Conservation (phyloP, 1,284 basidiomycete species). For the Trichosporon sp. region DNA sequence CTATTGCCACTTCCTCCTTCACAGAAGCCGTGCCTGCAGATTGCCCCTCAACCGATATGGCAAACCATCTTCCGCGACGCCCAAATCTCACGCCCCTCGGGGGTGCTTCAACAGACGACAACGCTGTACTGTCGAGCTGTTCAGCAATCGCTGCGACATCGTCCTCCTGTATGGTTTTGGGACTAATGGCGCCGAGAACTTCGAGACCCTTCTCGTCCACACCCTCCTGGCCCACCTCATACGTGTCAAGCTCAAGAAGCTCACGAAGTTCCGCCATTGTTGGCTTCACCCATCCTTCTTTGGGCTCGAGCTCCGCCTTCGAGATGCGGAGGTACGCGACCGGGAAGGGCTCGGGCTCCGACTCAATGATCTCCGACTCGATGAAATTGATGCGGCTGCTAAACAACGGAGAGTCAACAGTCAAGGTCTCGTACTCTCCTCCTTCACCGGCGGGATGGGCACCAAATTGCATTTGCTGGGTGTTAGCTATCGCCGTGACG, state of each 20-base stretch:
- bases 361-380: conserved; percentile 64
- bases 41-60: conserved; percentile 27
- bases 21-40: conserved; percentile 19
- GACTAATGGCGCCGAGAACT: conserved; percentile 8
- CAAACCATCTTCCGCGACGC: conserved; percentile 38
- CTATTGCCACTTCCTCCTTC: conserved; percentile 31
- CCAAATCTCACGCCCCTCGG: conserved; percentile 18
- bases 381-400: conserved; percentile 65
- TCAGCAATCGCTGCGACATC: neutral
- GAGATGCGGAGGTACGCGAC: conserved; percentile 83
- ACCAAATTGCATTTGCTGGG: conserved; percentile 73
- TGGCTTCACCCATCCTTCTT: conserved; percentile 46
- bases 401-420: conserved; percentile 86
- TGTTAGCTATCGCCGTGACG: neutral
- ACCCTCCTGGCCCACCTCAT: conserved; percentile 21
- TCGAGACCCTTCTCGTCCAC: conserved; percentile 31
- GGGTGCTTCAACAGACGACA: neutral
- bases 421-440: conserved; percentile 95
- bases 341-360: conserved; percentile 56
- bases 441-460: conserved; percentile 96
- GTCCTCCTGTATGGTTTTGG: neutral
- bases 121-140: neutral
- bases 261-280: conserved; percentile 28
- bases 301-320: conserved; percentile 59
- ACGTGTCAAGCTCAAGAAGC: conserved; percentile 34